phyloP scores from a whole-genome alignment of 306 rosid species.

The Quercus berberidifolia region DNA sequence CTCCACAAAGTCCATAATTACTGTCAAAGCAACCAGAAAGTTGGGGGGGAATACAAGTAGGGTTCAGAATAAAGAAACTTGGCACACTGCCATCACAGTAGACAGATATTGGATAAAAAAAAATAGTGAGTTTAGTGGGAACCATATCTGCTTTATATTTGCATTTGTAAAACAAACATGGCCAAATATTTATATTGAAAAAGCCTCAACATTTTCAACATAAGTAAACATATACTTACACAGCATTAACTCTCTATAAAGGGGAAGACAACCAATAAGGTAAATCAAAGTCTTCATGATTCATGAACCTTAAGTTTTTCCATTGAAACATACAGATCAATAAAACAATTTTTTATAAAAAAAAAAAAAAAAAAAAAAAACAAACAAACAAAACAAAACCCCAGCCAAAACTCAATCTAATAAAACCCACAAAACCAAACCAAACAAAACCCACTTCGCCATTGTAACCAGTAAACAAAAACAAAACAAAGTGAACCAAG shows the following conservation, averaged over 20 bases:
- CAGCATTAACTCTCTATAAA: conserved; percentile 44
- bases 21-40: conserved; percentile 38
- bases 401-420: too few species aligned
- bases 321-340: too few species aligned
- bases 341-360: too few species aligned
- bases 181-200: background rate
- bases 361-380: too few species aligned
- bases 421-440: too few species aligned
- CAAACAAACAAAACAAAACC: too few species aligned
- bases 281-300: conserved; percentile 45
- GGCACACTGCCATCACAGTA: background rate
- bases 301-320: too few species aligned
- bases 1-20: conserved; percentile 41
- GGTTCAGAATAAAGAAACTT: conserved; percentile 4
- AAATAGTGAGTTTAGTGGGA: background rate
- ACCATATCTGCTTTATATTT: background rate
- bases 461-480: too few species aligned
- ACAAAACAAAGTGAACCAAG: too few species aligned
- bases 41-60: background rate
- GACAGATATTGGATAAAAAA: conserved; percentile 8
- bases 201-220: background rate
- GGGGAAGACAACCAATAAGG: conserved; percentile 76
- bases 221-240: conserved; percentile 42
- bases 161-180: background rate
- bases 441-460: too few species aligned